Conservation (phyloP, 805 yeast species). For the Ogataea haglerorum region DNA sequence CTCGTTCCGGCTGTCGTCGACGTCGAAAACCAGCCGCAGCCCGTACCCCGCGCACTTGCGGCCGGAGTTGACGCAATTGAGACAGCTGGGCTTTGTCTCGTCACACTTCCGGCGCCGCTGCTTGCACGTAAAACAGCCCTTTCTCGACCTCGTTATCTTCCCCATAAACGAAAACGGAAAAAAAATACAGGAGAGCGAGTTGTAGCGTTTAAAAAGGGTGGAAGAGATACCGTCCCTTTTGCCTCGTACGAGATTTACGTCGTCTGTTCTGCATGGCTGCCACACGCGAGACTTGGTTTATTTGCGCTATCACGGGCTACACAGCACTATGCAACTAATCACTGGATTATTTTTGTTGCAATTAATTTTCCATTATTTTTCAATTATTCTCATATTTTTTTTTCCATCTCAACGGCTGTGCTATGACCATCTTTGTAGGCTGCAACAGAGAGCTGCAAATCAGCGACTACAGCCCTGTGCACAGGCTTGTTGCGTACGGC, state of each 20-base stretch:
- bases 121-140: slow-evolving; percentile 60
- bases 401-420: slow-evolving; percentile 8
- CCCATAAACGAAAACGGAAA: slow-evolving; percentile 12
- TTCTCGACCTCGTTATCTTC: slow-evolving; percentile 49
- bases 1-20: slow-evolving; percentile 41
- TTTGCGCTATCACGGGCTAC: too few species aligned
- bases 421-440: slow-evolving; percentile 56
- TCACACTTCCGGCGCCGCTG: slow-evolving; percentile 54
- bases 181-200: not conserved
- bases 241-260: too few species aligned
- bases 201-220: too few species aligned
- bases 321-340: too few species aligned
- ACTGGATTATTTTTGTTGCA: not conserved
- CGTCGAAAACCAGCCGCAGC: slow-evolving; percentile 46
- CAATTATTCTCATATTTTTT: not conserved
- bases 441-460: slow-evolving; percentile 66
- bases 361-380: not conserved
- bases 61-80: slow-evolving; percentile 44
- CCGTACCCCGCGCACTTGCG: slow-evolving; percentile 50
- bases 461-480: slow-evolving; percentile 44
- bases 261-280: too few species aligned
- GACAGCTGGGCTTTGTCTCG: slow-evolving; percentile 50
- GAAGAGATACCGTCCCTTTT: too few species aligned
- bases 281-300: too few species aligned
- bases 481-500: slow-evolving; percentile 61